phyloP scores from a whole-genome alignment of 345 rosid genomes.

The Syzygium aromaticum region DNA sequence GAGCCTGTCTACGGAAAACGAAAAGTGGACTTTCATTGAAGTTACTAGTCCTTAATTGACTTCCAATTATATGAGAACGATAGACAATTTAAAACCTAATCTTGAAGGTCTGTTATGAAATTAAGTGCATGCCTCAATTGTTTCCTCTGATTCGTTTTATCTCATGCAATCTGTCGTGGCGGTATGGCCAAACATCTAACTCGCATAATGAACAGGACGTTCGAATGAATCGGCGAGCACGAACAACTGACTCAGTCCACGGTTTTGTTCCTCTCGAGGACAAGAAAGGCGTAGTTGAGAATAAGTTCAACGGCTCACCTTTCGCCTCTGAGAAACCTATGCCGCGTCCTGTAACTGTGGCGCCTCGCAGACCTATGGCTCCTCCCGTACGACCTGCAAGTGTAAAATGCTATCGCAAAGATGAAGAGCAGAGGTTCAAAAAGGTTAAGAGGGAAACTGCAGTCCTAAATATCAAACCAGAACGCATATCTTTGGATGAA shows the following conservation, averaged over 20 bases:
- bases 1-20: not conserved
- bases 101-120: not conserved
- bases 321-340: not conserved
- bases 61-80: not conserved
- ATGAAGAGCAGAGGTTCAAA: not conserved
- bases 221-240: not conserved
- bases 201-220: not conserved
- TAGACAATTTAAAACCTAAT: not conserved
- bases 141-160: not conserved
- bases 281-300: not conserved
- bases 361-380: not conserved
- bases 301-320: not conserved
- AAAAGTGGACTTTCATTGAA: not conserved
- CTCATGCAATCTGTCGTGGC: not conserved
- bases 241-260: not conserved
- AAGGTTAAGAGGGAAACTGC: not conserved
- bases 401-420: not conserved
- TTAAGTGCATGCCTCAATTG: not conserved
- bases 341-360: not conserved
- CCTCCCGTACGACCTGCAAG: not conserved
- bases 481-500: not conserved
- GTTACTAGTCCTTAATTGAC: not conserved
- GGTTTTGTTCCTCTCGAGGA: not conserved
- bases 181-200: not conserved
- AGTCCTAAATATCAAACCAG: not conserved